Evolutionary conservation across 2,329 filamentous ascomycete genomes (phyloP), one percentile per base, ranked within the genome.

Genomic region (Fonsecaea erecta): DNA sequence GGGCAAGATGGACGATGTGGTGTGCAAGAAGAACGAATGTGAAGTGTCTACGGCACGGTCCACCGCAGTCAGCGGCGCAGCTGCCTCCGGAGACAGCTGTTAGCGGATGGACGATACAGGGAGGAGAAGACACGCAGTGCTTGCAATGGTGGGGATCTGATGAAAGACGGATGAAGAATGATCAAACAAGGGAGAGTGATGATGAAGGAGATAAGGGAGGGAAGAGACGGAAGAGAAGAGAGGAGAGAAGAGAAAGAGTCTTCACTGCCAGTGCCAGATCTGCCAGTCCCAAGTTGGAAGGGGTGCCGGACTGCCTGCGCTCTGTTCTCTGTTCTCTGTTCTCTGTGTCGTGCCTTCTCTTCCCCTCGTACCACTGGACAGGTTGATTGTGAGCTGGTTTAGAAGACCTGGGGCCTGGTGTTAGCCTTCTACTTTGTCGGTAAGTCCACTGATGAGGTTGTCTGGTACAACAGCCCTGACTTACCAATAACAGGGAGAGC

Each of bases 271-370:
- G n/a, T n/a, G n/a, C 35, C 35, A 59, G 40, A 46, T 18, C 24
- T 40, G 43, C 37, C 56, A 59, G 26, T 32, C 56, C 28, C 48
- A 63, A 62, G 35, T 14, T 35, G 62, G 58, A 66, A 63, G 57
- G 52, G 59, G 60, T 32, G 52, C 64, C 62, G 65, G 59, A n/a
- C 35, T 63, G 61, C 61, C 61, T 63, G 61, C 61, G 61, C 54
- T 58, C 18, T 53, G 21, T 14, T 40, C 21, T 40, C 35, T 40
- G 35, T n/a, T n/a, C 37, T 40, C 18, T 48, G 43, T 34, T 26
- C 21, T 40, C 26, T 12, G 28, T 21, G 18, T 32, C 52, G 54
- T 46, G n/a, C 51, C 30, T 40, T 43, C 52, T 35, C 12, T 28
- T 64, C 37, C 52, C 11, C n/a, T 46, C 2, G 2, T 6, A 26